phyloP scores from a whole-genome alignment of 768 basidiomycete genomes.

The Auricularia cornea region DNA sequence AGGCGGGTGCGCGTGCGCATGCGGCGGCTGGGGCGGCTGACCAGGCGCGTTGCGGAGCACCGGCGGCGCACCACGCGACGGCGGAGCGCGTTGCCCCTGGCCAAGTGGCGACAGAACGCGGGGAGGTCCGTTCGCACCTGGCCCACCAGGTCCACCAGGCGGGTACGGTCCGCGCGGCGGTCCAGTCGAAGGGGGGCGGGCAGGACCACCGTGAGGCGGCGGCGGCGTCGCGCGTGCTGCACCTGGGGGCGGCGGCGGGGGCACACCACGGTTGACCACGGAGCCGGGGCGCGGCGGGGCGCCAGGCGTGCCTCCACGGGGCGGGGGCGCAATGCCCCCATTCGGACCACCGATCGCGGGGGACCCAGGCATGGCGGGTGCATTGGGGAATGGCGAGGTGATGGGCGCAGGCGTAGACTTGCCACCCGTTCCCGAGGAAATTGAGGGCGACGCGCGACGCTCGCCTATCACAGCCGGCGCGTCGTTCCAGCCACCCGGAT shows the following conservation, averaged over 20 bases:
- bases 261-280: slow-evolving; percentile 1
- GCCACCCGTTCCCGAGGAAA: background rate
- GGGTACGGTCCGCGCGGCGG: slow-evolving; percentile 12
- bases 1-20: slow-evolving; percentile 21
- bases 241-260: slow-evolving; percentile 6
- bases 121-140: slow-evolving; percentile 3
- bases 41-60: slow-evolving; percentile 25
- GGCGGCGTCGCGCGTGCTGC: slow-evolving; percentile 3
- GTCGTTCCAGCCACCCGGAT: slow-evolving; percentile 89
- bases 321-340: slow-evolving; percentile 39
- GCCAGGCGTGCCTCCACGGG: slow-evolving; percentile 33
- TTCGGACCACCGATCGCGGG: slow-evolving; percentile 46
- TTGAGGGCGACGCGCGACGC: slow-evolving; percentile 11
- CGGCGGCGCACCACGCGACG: slow-evolving; percentile 19
- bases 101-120: slow-evolving; percentile 24
- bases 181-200: slow-evolving; percentile 35
- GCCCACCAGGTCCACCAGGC: slow-evolving; percentile 3
- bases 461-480: slow-evolving; percentile 48
- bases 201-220: slow-evolving; percentile 5
- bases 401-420: slow-evolving; percentile 59
- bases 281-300: slow-evolving; percentile 1
- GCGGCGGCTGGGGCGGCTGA: slow-evolving; percentile 24
- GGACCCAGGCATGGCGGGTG: slow-evolving; percentile 25
- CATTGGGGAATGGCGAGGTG: slow-evolving; percentile 81
- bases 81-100: slow-evolving; percentile 5